A percentile compares a stretch with the other conserved stretches of the same genome.
Conservation (phyloP, 768 basidiomycete genomes). For the Lanmaoa rubissima region DNA sequence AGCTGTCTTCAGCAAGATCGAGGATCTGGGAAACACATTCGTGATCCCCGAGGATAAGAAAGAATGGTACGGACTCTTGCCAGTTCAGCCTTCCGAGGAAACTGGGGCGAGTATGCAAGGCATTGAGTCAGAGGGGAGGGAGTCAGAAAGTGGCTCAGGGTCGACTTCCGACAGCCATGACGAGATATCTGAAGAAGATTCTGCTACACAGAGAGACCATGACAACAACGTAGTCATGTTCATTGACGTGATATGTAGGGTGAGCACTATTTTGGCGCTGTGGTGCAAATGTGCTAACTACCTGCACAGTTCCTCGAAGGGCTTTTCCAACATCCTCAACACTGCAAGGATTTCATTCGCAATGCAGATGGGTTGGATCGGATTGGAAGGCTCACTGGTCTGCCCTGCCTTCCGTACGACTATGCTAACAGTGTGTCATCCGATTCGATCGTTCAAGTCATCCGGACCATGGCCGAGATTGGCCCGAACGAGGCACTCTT, state of each 20-base stretch:
- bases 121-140: constrained; percentile 24
- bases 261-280: constrained; percentile 35
- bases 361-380: constrained; percentile 69
- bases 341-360: constrained; percentile 87
- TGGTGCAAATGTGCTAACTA: constrained; percentile 2
- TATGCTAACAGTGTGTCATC: constrained; percentile 83
- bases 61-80: constrained; percentile 63
- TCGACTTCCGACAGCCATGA: constrained; percentile 14
- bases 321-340: constrained; percentile 86
- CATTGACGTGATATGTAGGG: constrained; percentile 77
- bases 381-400: constrained; percentile 72
- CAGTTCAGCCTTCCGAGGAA: constrained; percentile 22
- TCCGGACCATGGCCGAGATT: constrained; percentile 86
- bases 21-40: constrained; percentile 66
- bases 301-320: constrained; percentile 80
- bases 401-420: constrained; percentile 88
- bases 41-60: constrained; percentile 53
- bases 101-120: constrained; percentile 52
- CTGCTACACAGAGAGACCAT: constrained; percentile 47
- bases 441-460: constrained; percentile 83
- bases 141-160: constrained; percentile 20
- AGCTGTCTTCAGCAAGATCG: constrained; percentile 66
- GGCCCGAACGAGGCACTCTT: constrained; percentile 73
- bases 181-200: constrained; percentile 32
- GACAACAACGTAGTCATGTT: constrained; percentile 77